Evolutionary conservation across 1,284 basidiomycete genomes (phyloP).

Genomic region (Apiotrichum gracile): DNA sequence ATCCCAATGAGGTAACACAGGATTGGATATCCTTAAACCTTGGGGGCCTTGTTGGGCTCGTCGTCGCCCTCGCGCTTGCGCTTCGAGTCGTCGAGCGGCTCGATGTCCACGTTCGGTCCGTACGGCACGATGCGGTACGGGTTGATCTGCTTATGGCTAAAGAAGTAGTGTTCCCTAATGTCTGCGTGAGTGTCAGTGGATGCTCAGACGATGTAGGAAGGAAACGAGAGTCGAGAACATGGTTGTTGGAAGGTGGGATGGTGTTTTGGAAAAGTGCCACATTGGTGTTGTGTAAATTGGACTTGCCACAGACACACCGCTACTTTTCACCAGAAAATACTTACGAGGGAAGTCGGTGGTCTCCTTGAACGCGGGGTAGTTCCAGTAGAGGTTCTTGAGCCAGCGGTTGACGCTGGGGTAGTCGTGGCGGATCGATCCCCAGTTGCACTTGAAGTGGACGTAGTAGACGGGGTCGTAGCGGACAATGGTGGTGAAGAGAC

Average conservation of each 20-base stretch:
- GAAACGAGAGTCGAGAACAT: background rate
- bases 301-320: too few relatives aligned
- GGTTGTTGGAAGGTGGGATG: background rate
- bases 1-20: too few relatives aligned
- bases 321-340: background rate
- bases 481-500: slow-evolving; percentile 85
- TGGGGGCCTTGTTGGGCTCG: slow-evolving; percentile 4
- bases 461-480: slow-evolving; percentile 81
- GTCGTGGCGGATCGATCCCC: slow-evolving; percentile 60
- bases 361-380: slow-evolving; percentile 75
- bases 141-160: slow-evolving; percentile 56
- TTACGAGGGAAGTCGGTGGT: slow-evolving; percentile 69
- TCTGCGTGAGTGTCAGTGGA: slow-evolving; percentile 48
- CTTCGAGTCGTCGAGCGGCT: slow-evolving; percentile 50
- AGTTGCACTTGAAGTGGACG: slow-evolving; percentile 91
- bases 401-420: slow-evolving; percentile 77
- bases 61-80: slow-evolving; percentile 12
- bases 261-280: too few relatives aligned
- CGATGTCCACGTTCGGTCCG: slow-evolving; percentile 66
- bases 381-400: slow-evolving; percentile 89
- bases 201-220: too few relatives aligned
- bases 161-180: slow-evolving; percentile 71
- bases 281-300: too few relatives aligned
- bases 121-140: slow-evolving; percentile 66
- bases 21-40: background rate